Evolutionary conservation across 2,329 filamentous ascomycete species (phyloP), one percentile per base, ranked within the genome.

Genomic region (Fusarium musae): DNA sequence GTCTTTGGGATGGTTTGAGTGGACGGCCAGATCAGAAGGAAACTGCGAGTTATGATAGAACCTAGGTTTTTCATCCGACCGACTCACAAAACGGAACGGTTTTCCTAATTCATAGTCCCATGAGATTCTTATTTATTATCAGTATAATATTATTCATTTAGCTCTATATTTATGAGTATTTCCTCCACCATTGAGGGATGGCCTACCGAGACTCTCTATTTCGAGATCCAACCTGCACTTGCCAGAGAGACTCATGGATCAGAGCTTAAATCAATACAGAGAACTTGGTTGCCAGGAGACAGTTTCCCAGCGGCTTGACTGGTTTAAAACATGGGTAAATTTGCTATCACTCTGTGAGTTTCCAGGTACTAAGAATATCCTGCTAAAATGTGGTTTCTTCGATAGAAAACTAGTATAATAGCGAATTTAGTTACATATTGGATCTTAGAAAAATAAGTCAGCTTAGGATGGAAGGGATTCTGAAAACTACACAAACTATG

Each of bases 381-480:
- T 17, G 1, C 26, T 26, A 17, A 4, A 6, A 17, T 6, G 6
- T 26, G 6, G 2, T 17, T 26, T 9, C 7, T 44, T 26, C 3
- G 3, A 19, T 5, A 12, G n/a, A 17, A 26, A 17, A 12, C 2
- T 3, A 3, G 15, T 17, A 0, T 36, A 17, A 26, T 8, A 26
- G 6, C 2, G 5, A 23, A 44, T 17, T 8, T 1, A 2, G 3
- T 8, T 7, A 3, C 10, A 44, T 17, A 10, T 0, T 26, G 10
- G 10, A 12, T 26, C 2, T 26, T 8, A 9, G 8, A 15, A 0
- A 0, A 23, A 16, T 4, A 5, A 26, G 10, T 44, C 5, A 19
- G 9, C 5, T 26, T 4, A 6, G 7, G n/a, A 12, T 17, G 8
- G 2, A 11, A 12, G 2, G 5, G 4, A 1, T 19, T 1, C 1